phyloP scores from a whole-genome alignment of 192 early-diverging fungal genomes.

The Chytriomyces hyalinus region DNA sequence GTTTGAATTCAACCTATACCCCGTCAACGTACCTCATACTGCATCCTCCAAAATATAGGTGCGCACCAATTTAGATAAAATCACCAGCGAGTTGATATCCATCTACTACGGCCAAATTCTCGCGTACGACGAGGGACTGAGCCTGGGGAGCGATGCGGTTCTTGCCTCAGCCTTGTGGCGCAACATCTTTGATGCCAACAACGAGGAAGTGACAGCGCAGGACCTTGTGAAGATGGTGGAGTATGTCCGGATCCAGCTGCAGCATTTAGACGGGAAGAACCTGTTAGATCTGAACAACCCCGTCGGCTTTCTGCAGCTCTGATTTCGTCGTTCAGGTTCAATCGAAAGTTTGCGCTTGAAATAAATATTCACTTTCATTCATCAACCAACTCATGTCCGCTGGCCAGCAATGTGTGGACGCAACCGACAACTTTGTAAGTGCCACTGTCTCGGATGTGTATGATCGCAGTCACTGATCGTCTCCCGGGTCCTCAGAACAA shows the following conservation, averaged over 20 bases:
- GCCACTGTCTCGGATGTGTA: background rate
- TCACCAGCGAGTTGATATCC: conserved; percentile 81
- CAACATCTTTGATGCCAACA: conserved; percentile 27
- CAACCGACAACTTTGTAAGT: background rate
- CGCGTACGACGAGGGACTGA: conserved; percentile 90
- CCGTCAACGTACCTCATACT: background rate
- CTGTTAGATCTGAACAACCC: conserved; percentile 10
- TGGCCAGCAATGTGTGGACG: background rate
- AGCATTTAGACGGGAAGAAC: conserved; percentile 37
- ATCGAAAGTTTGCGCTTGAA: background rate
- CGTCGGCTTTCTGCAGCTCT: background rate
- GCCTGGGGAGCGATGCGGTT: conserved; percentile 78
- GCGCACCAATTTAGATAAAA: conserved; percentile 71
- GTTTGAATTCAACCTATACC: conserved; percentile 20
- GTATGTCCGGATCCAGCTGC: conserved; percentile 42
- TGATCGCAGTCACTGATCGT: background rate
- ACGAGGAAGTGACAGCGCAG: conserved; percentile 20
- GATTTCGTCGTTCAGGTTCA: background rate
- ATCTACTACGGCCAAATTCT: conserved; percentile 87
- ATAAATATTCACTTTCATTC: background rate
- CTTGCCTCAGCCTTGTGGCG: conserved; percentile 90
- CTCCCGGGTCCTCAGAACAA: background rate
- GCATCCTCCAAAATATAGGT: conserved; percentile 9
- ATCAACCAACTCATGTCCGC: background rate
- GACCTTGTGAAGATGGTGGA: conserved; percentile 33